These are phyloP conservation scores for Tylopilus sp. DNA, from an alignment of 768 basidiomycete species.

Conservation along the genomic window DNA sequence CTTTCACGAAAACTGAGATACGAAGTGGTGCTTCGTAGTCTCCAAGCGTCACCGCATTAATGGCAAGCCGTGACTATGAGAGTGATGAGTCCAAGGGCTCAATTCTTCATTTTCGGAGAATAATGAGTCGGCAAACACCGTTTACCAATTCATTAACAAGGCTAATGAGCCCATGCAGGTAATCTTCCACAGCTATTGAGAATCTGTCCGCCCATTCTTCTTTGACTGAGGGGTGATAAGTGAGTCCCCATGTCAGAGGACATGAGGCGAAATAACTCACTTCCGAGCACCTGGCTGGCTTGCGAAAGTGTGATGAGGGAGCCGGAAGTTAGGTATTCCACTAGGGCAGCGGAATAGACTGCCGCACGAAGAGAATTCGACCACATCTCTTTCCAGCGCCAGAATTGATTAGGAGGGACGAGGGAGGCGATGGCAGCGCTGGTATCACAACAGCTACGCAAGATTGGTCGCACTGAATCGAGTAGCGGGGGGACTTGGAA, in stretches of 20 bases:
- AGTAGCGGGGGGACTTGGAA: constrained; percentile 57
- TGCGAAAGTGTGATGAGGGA: constrained; percentile 55
- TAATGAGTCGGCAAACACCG: constrained; percentile 5
- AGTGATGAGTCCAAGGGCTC: constrained; percentile 4
- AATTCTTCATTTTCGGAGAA: not conserved
- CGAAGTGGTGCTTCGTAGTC: constrained; percentile 76
- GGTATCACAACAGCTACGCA: constrained; percentile 52
- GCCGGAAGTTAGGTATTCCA: constrained; percentile 60
- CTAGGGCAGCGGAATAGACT: constrained; percentile 62
- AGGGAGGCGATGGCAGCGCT: constrained; percentile 50
- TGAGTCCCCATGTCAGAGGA: constrained; percentile 1
- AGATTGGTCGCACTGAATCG: constrained; percentile 50
- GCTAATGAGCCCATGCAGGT: constrained; percentile 75
- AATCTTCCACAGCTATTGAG: constrained; percentile 67
- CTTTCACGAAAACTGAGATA: constrained; percentile 78
- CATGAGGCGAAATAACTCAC: constrained; percentile 43
- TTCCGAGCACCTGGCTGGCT: constrained; percentile 56
- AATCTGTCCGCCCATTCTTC: constrained; percentile 69
- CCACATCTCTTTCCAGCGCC: constrained; percentile 88
- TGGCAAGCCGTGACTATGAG: constrained; percentile 67
- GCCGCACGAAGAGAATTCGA: constrained; percentile 62
- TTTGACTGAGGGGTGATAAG: constrained; percentile 46
- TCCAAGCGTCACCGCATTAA: constrained; percentile 80
- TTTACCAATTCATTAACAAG: constrained; percentile 78
- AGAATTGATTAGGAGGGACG: constrained; percentile 70